Base-by-base conservation (phyloP, 2,329 filamentous ascomycete genomes). In the Clarireedia hainanense region DNA sequence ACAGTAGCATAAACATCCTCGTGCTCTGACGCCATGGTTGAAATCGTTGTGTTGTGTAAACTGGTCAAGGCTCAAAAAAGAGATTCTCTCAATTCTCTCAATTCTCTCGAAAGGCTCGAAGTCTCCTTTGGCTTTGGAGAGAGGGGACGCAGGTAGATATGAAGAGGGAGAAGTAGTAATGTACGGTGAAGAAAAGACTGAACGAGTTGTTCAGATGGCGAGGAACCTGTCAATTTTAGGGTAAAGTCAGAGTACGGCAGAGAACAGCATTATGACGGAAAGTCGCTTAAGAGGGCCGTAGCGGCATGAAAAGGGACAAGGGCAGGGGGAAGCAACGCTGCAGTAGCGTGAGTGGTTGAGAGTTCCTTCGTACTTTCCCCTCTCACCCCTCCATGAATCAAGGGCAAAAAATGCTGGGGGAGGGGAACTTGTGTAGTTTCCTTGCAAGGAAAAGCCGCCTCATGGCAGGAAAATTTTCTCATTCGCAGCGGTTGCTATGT, bases 1-100 rank as follows among this genome's bases (percentile, higher is more conserved):
- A 84, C 83, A 67, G 83, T 86, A 73, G 80, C 84, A 70, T 86
- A 86, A 55, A 83, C 82, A 71, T 83, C 80, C 69, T 80, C 79
- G 59, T 72, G 70, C 51, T 61, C 60, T 56, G 69, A 66, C 61
- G 67, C 69, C 75, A 77, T 77, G 57, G 54, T 60, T 48, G 43
- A 46, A 12, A 26, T 12, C 3, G 24, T 26, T 6, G 17, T 1
- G 24, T 26, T 6, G 17, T 5, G 14, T 46, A 24, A 14, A 45
- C 10, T 20, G 20, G 6, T 20, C 9, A 40, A 43, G n/a, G 9
- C 9, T 43, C 20, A 4, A 10, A 23, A 43, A 43, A 20, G 24
- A 27, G 4, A 10, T 46, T 24, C 43, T 46, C 14, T 24, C 23
- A 12, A 46, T 27, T 40, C 37, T 20, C 20, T 20, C 20, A 2